Base-by-base conservation (phyloP, 352 stramenopile genomes). In the Thalassiosira exigua region DNA sequence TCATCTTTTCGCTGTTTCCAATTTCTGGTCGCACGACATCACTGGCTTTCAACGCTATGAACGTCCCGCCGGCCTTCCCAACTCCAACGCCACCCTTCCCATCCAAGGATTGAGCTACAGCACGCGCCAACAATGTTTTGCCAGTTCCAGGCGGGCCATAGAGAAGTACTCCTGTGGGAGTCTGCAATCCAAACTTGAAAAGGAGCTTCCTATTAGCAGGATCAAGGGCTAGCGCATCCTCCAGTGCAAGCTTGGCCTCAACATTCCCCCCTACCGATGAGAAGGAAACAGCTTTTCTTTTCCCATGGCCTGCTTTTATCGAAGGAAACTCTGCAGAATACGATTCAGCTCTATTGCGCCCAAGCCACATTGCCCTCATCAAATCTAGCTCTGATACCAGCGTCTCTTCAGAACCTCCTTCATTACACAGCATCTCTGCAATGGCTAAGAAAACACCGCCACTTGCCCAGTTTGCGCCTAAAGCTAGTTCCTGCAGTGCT, bases 111-210 rank as follows among this genome's bases (percentile, higher is more conserved):
- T 99, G 97, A 0, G 97, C 98, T 12, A 99, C 98, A 17, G 98
- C 98, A 74, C 97, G 90, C 46, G 97, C 97, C 58, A 99, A 80
- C 1, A 99, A 90, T 19, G 97, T 99, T 91, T 99, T 99, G 53
- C 97, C 97, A 5, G 97, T 99, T 56, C 97, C 97, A 0, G 97
- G 97, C 44, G 97, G 97, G 12, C 97, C 96, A 73, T 98, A 99
- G 19, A 99, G 90, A 30, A 99, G 81, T 33, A 95, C 73, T 39
- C 90, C 91, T 21, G 74, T 87, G 19, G 91, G 87, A 33, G 89
- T 58, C 9, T 79, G 65, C 19, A 95, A 52, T 19, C 87, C 87
- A 79, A 95, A 89, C 32, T 11, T 60, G 7, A 30, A 46, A 4
- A 91, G 39, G 7, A 88, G 62, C 1, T 51, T 22, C 36, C 76